Evolutionary conservation across 1,284 basidiomycete species (phyloP), one percentile per base, ranked within the genome.

Genomic region (Volvariella surrecta): DNA sequence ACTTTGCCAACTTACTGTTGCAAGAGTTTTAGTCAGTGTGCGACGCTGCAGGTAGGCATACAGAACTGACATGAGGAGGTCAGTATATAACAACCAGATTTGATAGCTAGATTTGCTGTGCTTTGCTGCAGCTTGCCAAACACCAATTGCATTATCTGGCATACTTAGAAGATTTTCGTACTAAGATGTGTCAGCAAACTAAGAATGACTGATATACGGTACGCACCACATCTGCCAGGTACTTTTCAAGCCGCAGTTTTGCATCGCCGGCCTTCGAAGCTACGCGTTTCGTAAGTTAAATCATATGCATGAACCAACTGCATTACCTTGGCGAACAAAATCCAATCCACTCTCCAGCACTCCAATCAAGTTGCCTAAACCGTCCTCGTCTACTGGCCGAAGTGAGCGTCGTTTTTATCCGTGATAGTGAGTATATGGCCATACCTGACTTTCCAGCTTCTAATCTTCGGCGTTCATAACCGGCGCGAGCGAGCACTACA

Each of bases 201-300:
- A 8, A 20, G 3, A 9, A 43, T 21, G 43, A 16, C 32, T 46
- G 17, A n/a, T 4, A 15, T 19, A 16, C 19, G 4, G 16, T 20
- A 70, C 83, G 50, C 56, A 92, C 91, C 46, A 89, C 66, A 39
- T 77, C 71, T 24, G 81, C 70, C 15, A 91, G 67, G 57, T 81
- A 89, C 54, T 87, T 91, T 58, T 96, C 92, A 28, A 96, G 61
- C 31, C 85, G 74, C 43, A 89, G 66, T 19, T 79, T 67, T 16
- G 68, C 58, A 50, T 79, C 76, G 4, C 77, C 74, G 3, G 57
- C 49, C 40, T 67, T 68, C 0, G 70, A 70, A 24, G 65, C 73
- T 76, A 49, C 16, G 17, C 35, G 45, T 6, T 35, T 35, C 8
- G 34, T 35, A 35, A 35, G 34, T 16, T 19, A 6, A 19, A 19